Evolutionary conservation across 495 filamentous ascomycete species (phyloP).

Genomic region (Amniculicola lignicola): DNA sequence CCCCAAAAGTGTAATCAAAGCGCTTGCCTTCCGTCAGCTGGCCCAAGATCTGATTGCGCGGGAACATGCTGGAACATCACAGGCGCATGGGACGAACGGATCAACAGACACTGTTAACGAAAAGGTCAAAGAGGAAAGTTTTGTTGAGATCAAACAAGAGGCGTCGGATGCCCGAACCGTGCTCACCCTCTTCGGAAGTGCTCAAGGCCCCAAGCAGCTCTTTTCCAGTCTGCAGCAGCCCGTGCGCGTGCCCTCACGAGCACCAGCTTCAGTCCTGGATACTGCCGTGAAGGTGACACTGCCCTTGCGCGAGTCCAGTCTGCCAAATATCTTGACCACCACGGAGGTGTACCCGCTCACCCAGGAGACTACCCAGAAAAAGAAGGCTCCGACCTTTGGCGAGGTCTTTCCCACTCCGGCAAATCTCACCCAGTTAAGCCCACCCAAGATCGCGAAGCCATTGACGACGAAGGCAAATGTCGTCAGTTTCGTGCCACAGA

Average conservation of each 20-base stretch:
- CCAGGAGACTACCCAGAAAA: conserved; percentile 38
- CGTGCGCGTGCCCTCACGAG: conserved; percentile 26
- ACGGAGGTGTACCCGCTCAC: conserved; percentile 63
- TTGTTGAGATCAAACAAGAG: conserved; percentile 6
- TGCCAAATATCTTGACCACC: conserved; percentile 71
- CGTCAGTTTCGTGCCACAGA: conserved; percentile 56
- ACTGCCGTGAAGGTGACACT: conserved; percentile 41
- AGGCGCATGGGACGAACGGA: background rate
- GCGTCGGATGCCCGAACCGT: conserved; percentile 48
- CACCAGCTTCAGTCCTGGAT: conserved; percentile 39
- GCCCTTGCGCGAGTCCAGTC: conserved; percentile 56
- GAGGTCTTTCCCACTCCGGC: conserved; percentile 75
- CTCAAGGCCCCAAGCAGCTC: conserved; percentile 69
- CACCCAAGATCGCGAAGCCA: conserved; percentile 65
- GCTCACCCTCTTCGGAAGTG: conserved; percentile 68
- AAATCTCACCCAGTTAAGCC: conserved; percentile 62
- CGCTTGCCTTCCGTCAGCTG: conserved; percentile 26
- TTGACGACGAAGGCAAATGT: conserved; percentile 57
- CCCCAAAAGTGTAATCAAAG: conserved; percentile 10
- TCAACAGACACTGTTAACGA: background rate
- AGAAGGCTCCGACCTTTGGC: conserved; percentile 63
- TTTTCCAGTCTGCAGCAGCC: conserved; percentile 76
- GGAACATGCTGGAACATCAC: conserved; percentile 11
- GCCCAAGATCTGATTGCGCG: conserved; percentile 10
- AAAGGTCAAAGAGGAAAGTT: background rate